These are phyloP conservation scores for Aspergillus texensis DNA, from an alignment of 2,329 filamentous ascomycete genomes.

Conservation along the genomic window DNA sequence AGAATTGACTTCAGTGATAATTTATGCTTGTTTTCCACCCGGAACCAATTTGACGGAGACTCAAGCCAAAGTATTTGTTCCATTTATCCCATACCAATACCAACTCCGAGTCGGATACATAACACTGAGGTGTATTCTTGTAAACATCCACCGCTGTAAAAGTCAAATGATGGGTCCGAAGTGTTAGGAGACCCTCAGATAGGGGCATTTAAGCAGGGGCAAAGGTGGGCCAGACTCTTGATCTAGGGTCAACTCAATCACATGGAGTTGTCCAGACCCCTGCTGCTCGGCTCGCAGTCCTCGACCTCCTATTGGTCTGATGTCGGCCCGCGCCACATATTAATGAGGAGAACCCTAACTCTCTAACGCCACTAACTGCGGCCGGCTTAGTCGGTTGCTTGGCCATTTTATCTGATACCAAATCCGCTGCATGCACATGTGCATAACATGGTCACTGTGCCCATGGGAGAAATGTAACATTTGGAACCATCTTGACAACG, in stretches of 20 bases:
- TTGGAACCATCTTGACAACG: background rate
- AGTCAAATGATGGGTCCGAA: background rate
- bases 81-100: background rate
- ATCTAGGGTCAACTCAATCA: background rate
- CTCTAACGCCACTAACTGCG: background rate
- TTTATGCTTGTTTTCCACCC: background rate
- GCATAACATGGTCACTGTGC: background rate
- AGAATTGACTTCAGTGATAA: background rate
- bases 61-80: background rate
- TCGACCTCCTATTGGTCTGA: background rate
- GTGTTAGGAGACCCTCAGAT: background rate
- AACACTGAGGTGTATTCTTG: background rate
- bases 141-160: background rate
- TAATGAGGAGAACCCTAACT: background rate
- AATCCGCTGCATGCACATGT: background rate
- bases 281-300: background rate
- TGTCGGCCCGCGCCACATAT: slow-evolving; percentile 2
- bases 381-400: background rate
- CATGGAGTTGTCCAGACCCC: background rate
- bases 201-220: background rate
- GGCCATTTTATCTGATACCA: background rate
- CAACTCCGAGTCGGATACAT: background rate
- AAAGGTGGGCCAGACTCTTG: background rate
- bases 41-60: background rate
- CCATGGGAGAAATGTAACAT: background rate